Evolutionary conservation across 495 filamentous ascomycete species (phyloP), one percentile per base, ranked within the genome.

Genomic region (Rostrohypoxylon terebratum): DNA sequence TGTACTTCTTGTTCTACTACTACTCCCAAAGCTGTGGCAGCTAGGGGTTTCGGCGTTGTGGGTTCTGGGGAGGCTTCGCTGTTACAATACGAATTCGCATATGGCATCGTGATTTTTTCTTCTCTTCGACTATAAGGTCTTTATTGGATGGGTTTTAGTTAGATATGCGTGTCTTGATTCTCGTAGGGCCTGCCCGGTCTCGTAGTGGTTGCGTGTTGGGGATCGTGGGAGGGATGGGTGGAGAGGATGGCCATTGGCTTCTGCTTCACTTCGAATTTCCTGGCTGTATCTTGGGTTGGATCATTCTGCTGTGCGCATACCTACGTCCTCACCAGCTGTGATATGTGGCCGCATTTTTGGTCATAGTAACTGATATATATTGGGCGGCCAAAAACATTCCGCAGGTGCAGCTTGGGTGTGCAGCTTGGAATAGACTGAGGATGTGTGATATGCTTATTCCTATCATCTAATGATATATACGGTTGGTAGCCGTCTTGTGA

Each of bases 71-170:
- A 4, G 23, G 42, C 14, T 45, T 0, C 9, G 48, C 48, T 53
- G 48, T 25, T 53, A 31, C 23, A 53, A 53, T 53, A 53, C 48
- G 23, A 33, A 38, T 47, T 20, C 31, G 66, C 20, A 55, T 38
- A 38, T 40, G 50, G 28, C 31, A 18, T 68, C 18, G 48, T 59
- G 40, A 23, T 57, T 58, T 47, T 34, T 54, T 7, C 13, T 28
- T 42, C 6, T 23, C 23, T 40, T n/a, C n/a, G n/a, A 10, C 18
- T 25, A 34, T 16, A 28, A 45, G 7, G 34, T 4, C 5, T 18
- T 16, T n/a, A 7, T n/a, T 48, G 23, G 28, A 7, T 34, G 48
- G 5, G n/a, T 36, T 34, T 13, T 18, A 48, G 42, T 40, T 36
- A 18, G n/a, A 11, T 20, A 20, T 40, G 33, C 28, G 54, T 40